Conservation (phyloP, 2,329 filamentous ascomycete species). For the Diaporthe helianthi region DNA sequence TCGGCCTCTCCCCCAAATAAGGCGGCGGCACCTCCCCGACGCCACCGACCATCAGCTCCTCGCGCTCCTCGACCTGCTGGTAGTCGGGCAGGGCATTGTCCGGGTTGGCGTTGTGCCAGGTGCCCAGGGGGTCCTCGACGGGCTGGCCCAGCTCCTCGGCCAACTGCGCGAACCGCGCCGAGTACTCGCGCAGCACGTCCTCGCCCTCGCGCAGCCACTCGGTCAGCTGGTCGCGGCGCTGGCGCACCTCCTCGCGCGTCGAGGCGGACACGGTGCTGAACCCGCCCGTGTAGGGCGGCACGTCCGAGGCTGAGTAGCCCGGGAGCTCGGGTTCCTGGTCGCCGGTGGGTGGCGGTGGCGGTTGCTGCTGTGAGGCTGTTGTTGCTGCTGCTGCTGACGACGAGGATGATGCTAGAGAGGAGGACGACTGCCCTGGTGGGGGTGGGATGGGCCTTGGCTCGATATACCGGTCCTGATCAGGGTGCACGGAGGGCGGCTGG, state of each 20-base stretch:
- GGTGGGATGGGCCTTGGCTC: conserved; percentile 3
- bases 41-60: conserved; percentile 43
- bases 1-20: conserved; percentile 39
- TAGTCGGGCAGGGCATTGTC: conserved; percentile 43
- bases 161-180: conserved; percentile 42
- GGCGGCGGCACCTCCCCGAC: conserved; percentile 43
- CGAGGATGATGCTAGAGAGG: not conserved
- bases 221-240: conserved; percentile 41
- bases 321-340: conserved; percentile 37
- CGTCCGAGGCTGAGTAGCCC: conserved; percentile 41
- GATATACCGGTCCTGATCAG: conserved; percentile 11
- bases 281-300: conserved; percentile 40
- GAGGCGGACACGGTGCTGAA: conserved; percentile 39
- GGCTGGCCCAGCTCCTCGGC: conserved; percentile 39
- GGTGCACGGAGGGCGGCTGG: conserved; percentile 11
- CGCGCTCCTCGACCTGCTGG: conserved; percentile 39
- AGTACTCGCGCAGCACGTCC: conserved; percentile 43
- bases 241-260: conserved; percentile 40
- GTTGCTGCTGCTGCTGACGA: not conserved
- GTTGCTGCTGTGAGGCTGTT: not conserved
- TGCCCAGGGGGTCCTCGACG: conserved; percentile 42
- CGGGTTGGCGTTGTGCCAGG: conserved; percentile 42
- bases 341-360: conserved; percentile 7
- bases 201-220: conserved; percentile 42
- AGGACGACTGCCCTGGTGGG: not conserved